Base-by-base conservation (phyloP, 345 rosid genomes). In the Eucalyptus victrix region DNA sequence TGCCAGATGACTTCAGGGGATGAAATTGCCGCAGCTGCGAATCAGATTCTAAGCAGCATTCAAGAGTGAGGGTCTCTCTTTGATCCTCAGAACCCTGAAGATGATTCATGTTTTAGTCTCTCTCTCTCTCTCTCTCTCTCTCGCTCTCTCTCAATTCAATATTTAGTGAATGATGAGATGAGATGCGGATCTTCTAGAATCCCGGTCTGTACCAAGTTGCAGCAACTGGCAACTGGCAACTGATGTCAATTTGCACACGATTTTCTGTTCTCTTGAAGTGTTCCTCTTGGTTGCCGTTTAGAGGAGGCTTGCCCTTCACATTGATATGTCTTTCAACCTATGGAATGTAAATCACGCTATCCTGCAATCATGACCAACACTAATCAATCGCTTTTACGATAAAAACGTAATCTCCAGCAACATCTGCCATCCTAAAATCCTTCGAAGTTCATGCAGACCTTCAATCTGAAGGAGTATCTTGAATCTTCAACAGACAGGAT, bases 1-100 rank as follows among this genome's bases (percentile, higher is more conserved):
- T 97, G 99, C 92, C 94, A 90, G 91, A 93, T 96, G 91, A 95
- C 90, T 90, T 93, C 99, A 83, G 99, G 91, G 87, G 95, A 96
- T 90, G 98, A 95, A 88, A 96, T 97, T 90, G 94, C 98, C 12
- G 89, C 95, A 28, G 96, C 98, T 40, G 96, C 94, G 88, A 88
- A 96, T 89, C 92, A 96, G 92, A 91, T 97, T 93, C 90, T 97
- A 88, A 88, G 91, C 90, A 93, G 94, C 94, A 95, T 93, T 93
- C 94, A 96, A 89, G 94, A 96, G 92, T 93, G 94, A 51, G 28
- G 37, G 40, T 53, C 87, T 54, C 58, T 69, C 90, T 26, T 83
- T 69, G 40, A 88, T 88, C 87, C 60, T 81, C 44, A 88, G 44
- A 83, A 83, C 90, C 90, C 65, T 40, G 85, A 76, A 76, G 85